Conservation (phyloP, 2,329 filamentous ascomycete genomes). For the Chaetomiaceae sp. region DNA sequence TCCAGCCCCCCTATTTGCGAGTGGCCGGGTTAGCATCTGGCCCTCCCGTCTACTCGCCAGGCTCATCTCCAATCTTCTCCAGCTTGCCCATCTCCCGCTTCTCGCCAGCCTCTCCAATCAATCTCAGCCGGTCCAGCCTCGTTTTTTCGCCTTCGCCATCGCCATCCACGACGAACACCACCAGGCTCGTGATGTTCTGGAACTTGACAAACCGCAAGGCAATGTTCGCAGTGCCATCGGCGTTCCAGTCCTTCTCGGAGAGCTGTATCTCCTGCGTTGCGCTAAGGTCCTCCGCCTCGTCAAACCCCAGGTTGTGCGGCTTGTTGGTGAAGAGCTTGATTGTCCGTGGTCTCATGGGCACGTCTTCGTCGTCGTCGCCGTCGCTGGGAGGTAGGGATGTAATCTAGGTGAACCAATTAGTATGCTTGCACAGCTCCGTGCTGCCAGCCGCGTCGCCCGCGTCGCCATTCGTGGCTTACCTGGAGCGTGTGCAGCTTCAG, state of each 20-base stretch:
- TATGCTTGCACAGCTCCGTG: too few relatives aligned
- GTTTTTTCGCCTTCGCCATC: conserved; percentile 80
- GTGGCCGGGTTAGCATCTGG: neutral
- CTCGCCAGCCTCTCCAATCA: conserved; percentile 85
- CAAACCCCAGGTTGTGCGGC: conserved; percentile 85
- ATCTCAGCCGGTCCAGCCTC: conserved; percentile 67
- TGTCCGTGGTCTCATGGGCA: conserved; percentile 72
- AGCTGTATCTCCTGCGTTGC: conserved; percentile 77
- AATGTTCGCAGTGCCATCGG: conserved; percentile 65
- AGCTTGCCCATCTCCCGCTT: conserved; percentile 91
- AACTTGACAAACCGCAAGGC: conserved; percentile 91
- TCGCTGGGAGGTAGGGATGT: conserved; percentile 66
- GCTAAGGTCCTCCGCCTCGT: conserved; percentile 82
- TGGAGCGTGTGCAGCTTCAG: conserved; percentile 82
- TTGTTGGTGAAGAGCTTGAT: conserved; percentile 85
- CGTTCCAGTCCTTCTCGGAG: conserved; percentile 72
- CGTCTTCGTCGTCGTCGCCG: conserved; percentile 62
- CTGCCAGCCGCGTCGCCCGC: too few relatives aligned
- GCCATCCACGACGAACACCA: conserved; percentile 83
- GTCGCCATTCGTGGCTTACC: conserved; percentile 38
- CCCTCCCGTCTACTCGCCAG: conserved; percentile 23
- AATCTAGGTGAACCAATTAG: conserved; percentile 52
- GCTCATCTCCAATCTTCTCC: conserved; percentile 83
- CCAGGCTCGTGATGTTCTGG: conserved; percentile 82
- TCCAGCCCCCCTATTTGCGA: neutral